Conservation (phyloP, 2,329 filamentous ascomycete species). For the Alternaria arborescens region DNA sequence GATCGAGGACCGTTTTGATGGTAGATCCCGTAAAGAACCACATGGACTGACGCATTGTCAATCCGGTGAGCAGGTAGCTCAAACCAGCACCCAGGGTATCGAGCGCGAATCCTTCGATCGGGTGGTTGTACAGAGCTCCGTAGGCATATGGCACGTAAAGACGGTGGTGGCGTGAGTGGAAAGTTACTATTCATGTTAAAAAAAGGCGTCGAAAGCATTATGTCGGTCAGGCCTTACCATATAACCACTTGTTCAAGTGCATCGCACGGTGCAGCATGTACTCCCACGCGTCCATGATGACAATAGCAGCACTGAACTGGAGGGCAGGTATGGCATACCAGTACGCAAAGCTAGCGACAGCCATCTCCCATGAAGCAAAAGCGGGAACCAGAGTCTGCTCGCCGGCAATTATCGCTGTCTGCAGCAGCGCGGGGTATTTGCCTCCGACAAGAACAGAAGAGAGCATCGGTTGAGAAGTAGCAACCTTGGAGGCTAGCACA, state of each 20-base stretch:
- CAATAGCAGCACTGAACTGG: slow-evolving; percentile 78
- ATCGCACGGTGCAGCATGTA: slow-evolving; percentile 96
- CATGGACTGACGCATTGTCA: slow-evolving; percentile 88
- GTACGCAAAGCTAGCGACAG: slow-evolving; percentile 79
- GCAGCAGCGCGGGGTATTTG: slow-evolving; percentile 75
- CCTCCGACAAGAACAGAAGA: slow-evolving; percentile 82
- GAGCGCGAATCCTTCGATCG: slow-evolving; percentile 89
- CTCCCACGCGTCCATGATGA: slow-evolving; percentile 93
- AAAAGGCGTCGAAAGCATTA: background rate
- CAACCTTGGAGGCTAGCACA: slow-evolving; percentile 77
- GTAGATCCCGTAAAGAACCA: slow-evolving; percentile 88
- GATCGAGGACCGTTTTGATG: slow-evolving; percentile 96
- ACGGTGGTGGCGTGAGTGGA: slow-evolving; percentile 95
- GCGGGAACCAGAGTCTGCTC: slow-evolving; percentile 66
- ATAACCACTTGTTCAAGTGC: slow-evolving; percentile 98
- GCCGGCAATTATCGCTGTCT: slow-evolving; percentile 64
- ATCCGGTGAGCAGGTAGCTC: slow-evolving; percentile 79
- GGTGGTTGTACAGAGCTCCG: slow-evolving; percentile 96
- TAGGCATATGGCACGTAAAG: slow-evolving; percentile 98
- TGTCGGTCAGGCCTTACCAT: slow-evolving; percentile 69
- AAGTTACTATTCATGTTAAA: slow-evolving; percentile 67
- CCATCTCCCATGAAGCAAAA: slow-evolving; percentile 85
- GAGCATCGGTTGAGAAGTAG: slow-evolving; percentile 74
- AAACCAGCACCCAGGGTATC: slow-evolving; percentile 89
- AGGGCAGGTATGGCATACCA: slow-evolving; percentile 76